Evolutionary conservation across 208 protist genomes (phyloP).

Genomic region (Borovskyia barvae): DNA sequence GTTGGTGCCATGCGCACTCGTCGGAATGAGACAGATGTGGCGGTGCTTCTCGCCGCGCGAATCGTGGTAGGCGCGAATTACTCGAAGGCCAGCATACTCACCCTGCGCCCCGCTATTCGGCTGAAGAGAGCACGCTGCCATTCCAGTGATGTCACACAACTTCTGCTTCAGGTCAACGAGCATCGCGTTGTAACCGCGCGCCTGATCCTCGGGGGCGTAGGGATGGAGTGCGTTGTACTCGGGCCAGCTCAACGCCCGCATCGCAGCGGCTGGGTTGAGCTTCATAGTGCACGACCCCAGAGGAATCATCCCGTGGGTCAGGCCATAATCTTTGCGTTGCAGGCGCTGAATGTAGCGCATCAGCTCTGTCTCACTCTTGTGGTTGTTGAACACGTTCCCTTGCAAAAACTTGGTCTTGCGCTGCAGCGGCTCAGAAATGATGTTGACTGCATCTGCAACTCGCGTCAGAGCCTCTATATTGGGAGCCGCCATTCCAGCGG

Average conservation of each 20-base stretch:
- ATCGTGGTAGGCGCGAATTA: slow-evolving; percentile 79
- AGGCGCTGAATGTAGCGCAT: slow-evolving; percentile 96
- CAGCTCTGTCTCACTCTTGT: slow-evolving; percentile 96
- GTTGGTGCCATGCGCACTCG: slow-evolving; percentile 98
- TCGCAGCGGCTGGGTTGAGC: slow-evolving; percentile 95
- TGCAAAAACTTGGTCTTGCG: slow-evolving; percentile 87
- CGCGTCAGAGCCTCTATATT: slow-evolving; percentile 41
- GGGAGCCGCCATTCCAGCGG: slow-evolving; percentile 58
- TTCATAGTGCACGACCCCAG: slow-evolving; percentile 99
- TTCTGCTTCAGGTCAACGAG: slow-evolving; percentile 80
- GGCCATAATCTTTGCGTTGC: slow-evolving; percentile 93
- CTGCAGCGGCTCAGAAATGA: slow-evolving; percentile 45
- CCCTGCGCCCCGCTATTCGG: slow-evolving; percentile 97
- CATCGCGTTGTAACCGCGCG: slow-evolving; percentile 78
- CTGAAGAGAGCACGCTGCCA: slow-evolving; percentile 94
- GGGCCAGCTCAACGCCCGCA: slow-evolving; percentile 95
- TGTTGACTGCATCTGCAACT: slow-evolving; percentile 37
- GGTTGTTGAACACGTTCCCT: slow-evolving; percentile 94
- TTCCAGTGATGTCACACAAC: slow-evolving; percentile 94
- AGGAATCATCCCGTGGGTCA: slow-evolving; percentile 96
- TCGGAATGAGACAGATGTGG: slow-evolving; percentile 97
- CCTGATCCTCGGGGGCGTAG: slow-evolving; percentile 93
- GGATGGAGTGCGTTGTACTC: slow-evolving; percentile 95
- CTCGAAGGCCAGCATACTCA: slow-evolving; percentile 96
- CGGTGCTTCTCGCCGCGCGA: slow-evolving; percentile 81